Evolutionary conservation across 805 yeast genomes (phyloP).

Genomic region (Scheffersomyces spartinae): DNA sequence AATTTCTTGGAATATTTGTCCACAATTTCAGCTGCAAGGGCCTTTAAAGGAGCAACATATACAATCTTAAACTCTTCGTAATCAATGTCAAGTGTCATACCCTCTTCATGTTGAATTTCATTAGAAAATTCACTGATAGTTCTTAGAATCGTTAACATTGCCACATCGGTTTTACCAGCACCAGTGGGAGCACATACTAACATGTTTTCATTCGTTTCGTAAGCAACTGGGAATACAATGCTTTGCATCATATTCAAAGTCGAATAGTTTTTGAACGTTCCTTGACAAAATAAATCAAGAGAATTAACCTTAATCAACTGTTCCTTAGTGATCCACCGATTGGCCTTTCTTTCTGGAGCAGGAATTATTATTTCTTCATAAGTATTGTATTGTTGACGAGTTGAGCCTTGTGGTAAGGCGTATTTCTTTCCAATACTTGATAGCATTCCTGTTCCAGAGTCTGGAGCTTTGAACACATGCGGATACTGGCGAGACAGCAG

Average conservation of each 20-base stretch:
- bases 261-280: slow-evolving; percentile 72
- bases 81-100: slow-evolving; percentile 49
- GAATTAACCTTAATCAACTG: slow-evolving; percentile 46
- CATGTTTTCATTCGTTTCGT: slow-evolving; percentile 89
- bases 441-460: slow-evolving; percentile 49
- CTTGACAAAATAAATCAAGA: slow-evolving; percentile 68
- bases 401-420: slow-evolving; percentile 72
- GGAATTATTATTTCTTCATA: slow-evolving; percentile 85
- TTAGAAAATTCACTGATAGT: slow-evolving; percentile 63
- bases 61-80: slow-evolving; percentile 82
- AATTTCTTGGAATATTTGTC: slow-evolving; percentile 74
- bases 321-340: slow-evolving; percentile 29
- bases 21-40: slow-evolving; percentile 93
- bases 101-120: slow-evolving; percentile 35
- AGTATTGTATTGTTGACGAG: slow-evolving; percentile 44
- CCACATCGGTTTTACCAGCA: slow-evolving; percentile 96
- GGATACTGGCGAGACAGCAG: slow-evolving; percentile 51
- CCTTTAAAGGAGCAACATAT: slow-evolving; percentile 89
- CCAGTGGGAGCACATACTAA: slow-evolving; percentile 96
- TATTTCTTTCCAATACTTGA: slow-evolving; percentile 75
- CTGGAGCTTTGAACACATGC: slow-evolving; percentile 70
- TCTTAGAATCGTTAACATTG: slow-evolving; percentile 67
- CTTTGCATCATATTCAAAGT: slow-evolving; percentile 83
- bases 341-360: slow-evolving; percentile 40
- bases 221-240: slow-evolving; percentile 83